phyloP scores from a whole-genome alignment of 1,284 basidiomycete species.

The Microbotryum lychnidis-dioicae region DNA sequence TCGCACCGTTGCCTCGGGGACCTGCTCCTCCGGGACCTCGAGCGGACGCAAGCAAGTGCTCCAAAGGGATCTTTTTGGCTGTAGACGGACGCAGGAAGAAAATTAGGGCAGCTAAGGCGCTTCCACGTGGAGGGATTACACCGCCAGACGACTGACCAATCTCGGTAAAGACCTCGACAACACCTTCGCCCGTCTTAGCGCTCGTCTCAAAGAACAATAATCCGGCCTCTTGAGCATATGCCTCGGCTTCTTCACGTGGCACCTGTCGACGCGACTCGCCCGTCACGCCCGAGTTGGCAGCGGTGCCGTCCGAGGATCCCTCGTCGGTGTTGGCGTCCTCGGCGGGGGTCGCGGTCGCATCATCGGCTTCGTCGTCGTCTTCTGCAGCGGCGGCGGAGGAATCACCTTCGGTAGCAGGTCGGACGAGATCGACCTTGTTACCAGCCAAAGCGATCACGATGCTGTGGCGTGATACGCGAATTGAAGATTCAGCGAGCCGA shows the following conservation, averaged over 20 bases:
- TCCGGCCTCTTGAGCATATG: slow-evolving; percentile 87
- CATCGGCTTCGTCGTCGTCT: slow-evolving; percentile 63
- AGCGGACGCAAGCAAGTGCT: slow-evolving; percentile 63
- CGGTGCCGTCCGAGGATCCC: slow-evolving; percentile 11
- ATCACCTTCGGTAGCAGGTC: slow-evolving; percentile 41
- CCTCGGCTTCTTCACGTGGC: slow-evolving; percentile 84
- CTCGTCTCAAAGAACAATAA: slow-evolving; percentile 96
- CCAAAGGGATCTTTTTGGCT: slow-evolving; percentile 96
- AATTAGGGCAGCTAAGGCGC: slow-evolving; percentile 10
- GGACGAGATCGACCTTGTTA: slow-evolving; percentile 58
- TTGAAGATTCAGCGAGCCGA: no score
- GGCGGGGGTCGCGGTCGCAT: slow-evolving; percentile 62
- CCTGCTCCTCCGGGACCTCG: slow-evolving; percentile 26
- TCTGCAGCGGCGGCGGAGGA: slow-evolving; percentile 32
- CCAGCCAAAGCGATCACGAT: slow-evolving; percentile 96
- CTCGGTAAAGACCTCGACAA: slow-evolving; percentile 96
- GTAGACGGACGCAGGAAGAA: slow-evolving; percentile 22
- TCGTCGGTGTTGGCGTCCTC: slow-evolving; percentile 7
- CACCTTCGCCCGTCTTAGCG: slow-evolving; percentile 94
- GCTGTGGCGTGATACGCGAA: slow-evolving; percentile 45
- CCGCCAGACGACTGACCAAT: slow-evolving; percentile 57
- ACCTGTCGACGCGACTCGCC: slow-evolving; percentile 65
- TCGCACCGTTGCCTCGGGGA: slow-evolving; percentile 2
- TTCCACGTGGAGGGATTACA: no score
- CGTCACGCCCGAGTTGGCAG: slow-evolving; percentile 38